These are phyloP conservation scores for Terana coerulea DNA, from an alignment of 768 basidiomycete species.

Conservation along the genomic window DNA sequence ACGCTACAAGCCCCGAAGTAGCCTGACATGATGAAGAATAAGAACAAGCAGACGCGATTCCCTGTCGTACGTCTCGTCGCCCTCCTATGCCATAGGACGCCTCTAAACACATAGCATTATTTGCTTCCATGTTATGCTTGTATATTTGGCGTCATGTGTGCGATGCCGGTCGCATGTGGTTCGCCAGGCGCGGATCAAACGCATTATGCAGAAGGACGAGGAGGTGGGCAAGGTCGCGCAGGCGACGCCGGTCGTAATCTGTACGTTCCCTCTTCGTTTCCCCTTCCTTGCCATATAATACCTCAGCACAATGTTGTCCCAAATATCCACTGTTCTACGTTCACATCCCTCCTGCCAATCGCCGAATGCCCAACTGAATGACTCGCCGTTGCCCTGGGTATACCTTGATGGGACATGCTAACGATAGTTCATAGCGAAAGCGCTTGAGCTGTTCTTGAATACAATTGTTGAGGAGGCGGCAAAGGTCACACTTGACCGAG, in stretches of 20 bases:
- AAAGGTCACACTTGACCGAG: slow-evolving; percentile 73
- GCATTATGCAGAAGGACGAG: slow-evolving; percentile 99
- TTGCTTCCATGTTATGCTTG: too few species aligned
- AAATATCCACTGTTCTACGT: not conserved
- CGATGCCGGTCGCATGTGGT: not conserved
- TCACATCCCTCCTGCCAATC: too few species aligned
- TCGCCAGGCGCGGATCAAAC: slow-evolving; percentile 90
- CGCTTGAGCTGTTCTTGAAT: slow-evolving; percentile 87
- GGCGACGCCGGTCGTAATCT: slow-evolving; percentile 94
- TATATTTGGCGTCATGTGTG: too few species aligned
- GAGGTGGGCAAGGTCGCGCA: slow-evolving; percentile 98
- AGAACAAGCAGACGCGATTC: slow-evolving; percentile 89
- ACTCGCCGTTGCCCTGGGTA: not conserved
- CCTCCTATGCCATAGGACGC: not conserved
- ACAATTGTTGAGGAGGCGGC: slow-evolving; percentile 79
- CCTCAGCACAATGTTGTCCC: not conserved
- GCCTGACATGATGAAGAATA: slow-evolving; percentile 69
- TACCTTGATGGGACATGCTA: not conserved
- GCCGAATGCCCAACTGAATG: not conserved
- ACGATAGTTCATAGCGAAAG: slow-evolving; percentile 67
- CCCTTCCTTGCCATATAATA: not conserved
- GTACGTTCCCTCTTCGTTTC: slow-evolving; percentile 44
- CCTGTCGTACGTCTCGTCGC: slow-evolving; percentile 64
- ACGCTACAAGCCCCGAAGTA: not conserved
- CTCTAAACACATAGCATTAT: too few species aligned